These are phyloP conservation scores for Psilocybe azurescens DNA, from an alignment of 768 basidiomycete genomes.

Conservation along the genomic window DNA sequence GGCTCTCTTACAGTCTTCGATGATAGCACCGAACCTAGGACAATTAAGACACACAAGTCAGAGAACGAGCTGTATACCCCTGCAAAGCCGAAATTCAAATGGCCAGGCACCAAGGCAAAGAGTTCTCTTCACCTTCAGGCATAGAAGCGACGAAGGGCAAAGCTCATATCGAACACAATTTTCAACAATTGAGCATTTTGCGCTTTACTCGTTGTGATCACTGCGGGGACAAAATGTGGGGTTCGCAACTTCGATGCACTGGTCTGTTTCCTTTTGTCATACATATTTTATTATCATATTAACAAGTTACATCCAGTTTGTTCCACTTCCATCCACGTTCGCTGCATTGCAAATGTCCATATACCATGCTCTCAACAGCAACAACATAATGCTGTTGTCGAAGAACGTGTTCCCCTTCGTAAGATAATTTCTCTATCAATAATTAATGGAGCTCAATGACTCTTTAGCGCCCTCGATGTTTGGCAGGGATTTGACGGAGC, in stretches of 20 bases:
- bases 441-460: constrained; percentile 11
- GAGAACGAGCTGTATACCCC: constrained; percentile 55
- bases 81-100: constrained; percentile 70
- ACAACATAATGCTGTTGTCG: constrained; percentile 36
- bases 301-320: constrained; percentile 59
- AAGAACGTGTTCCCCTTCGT: constrained; percentile 46
- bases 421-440: constrained; percentile 24
- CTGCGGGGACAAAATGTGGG: constrained; percentile 99
- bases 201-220: constrained; percentile 94
- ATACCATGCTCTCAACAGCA: constrained; percentile 71
- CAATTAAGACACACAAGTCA: constrained; percentile 43
- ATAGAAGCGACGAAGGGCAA: constrained; percentile 41
- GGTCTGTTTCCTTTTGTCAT: constrained; percentile 54
- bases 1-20: constrained; percentile 55
- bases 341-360: constrained; percentile 76
- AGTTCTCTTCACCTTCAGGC: constrained; percentile 37
- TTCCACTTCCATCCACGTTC: constrained; percentile 84
- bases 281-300: constrained; percentile 1
- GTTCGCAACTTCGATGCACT: constrained; percentile 90
- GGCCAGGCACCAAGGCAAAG: constrained; percentile 63
- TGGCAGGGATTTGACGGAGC: constrained; percentile 86
- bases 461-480: constrained; percentile 86
- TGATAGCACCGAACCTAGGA: constrained; percentile 45
- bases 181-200: constrained; percentile 88
- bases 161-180: constrained; percentile 70